phyloP scores from a whole-genome alignment of 257 asterid species.

The Jacaranda copaia region DNA sequence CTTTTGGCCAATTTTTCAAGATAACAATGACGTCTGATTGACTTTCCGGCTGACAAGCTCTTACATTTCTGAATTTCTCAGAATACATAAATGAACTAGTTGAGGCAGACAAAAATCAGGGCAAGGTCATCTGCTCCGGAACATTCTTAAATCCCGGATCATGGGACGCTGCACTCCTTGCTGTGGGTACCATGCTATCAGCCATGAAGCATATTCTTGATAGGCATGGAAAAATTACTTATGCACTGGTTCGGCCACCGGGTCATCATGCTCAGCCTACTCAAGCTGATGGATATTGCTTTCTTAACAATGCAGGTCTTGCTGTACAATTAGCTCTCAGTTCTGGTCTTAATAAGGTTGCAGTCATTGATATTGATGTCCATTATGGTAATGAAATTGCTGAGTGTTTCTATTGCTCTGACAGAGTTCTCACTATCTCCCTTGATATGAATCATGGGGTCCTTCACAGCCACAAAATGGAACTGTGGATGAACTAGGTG shows the following conservation, averaged over 20 bases:
- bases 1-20: background rate
- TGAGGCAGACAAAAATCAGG: slow-evolving; percentile 71
- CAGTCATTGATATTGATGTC: slow-evolving; percentile 83
- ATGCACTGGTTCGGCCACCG: slow-evolving; percentile 91
- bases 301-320: slow-evolving; percentile 87
- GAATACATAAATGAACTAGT: slow-evolving; percentile 76
- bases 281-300: slow-evolving; percentile 92
- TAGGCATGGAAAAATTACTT: slow-evolving; percentile 59
- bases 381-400: slow-evolving; percentile 98
- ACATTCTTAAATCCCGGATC: slow-evolving; percentile 91
- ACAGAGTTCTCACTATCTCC: slow-evolving; percentile 79
- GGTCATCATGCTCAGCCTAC: slow-evolving; percentile 98
- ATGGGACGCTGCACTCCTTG: slow-evolving; percentile 86
- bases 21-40: background rate
- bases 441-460: slow-evolving; percentile 99
- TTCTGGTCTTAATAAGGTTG: slow-evolving; percentile 62
- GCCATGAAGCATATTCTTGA: slow-evolving; percentile 82
- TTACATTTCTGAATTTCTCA: slow-evolving; percentile 38
- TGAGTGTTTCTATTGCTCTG: slow-evolving; percentile 73
- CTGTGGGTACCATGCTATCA: slow-evolving; percentile 85
- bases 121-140: slow-evolving; percentile 62
- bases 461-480: slow-evolving; percentile 93
- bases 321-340: slow-evolving; percentile 70
- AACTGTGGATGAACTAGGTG: slow-evolving; percentile 81
- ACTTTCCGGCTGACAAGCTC: slow-evolving; percentile 20